Conservation (phyloP, 2,329 filamentous ascomycete genomes). For the Colletotrichum spaethianum region DNA sequence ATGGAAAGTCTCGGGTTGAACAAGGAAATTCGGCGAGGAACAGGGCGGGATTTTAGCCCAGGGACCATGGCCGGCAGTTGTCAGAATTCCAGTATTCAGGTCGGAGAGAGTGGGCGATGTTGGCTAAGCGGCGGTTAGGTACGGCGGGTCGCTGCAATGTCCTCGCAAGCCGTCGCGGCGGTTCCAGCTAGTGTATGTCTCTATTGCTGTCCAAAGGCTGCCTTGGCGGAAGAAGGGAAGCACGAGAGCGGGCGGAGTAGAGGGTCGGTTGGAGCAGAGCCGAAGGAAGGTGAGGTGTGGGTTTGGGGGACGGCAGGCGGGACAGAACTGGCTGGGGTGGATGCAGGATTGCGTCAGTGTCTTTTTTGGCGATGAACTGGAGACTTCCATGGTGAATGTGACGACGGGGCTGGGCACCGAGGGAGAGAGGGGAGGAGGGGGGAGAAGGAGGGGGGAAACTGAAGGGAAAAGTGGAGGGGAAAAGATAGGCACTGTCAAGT, state of each 20-base stretch:
- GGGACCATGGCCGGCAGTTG: constrained; percentile 29
- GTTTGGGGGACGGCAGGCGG: constrained; percentile 2
- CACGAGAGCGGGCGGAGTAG: constrained; percentile 22
- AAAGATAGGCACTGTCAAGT: constrained; percentile 5
- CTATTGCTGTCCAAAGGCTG: constrained; percentile 13
- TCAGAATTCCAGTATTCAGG: constrained; percentile 10
- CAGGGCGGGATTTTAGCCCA: constrained; percentile 1
- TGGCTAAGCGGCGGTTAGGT: constrained; percentile 1
- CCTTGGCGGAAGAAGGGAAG: constrained; percentile 27
- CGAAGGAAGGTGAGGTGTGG: constrained; percentile 11
- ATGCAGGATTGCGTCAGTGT: constrained; percentile 39
- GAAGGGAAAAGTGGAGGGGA: neutral
- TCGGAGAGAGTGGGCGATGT: constrained; percentile 5
- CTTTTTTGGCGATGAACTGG: constrained; percentile 30
- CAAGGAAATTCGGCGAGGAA: constrained; percentile 15
- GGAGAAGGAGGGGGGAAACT: neutral
- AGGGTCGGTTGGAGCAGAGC: constrained; percentile 5
- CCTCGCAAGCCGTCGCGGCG: neutral
- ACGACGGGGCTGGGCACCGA: constrained; percentile 24
- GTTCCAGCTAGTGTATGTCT: constrained; percentile 15
- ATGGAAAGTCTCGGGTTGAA: constrained; percentile 26
- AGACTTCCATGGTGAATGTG: constrained; percentile 18
- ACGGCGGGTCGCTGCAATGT: neutral
- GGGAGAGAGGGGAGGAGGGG: neutral
- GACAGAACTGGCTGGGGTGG: constrained; percentile 22